A percentile compares a stretch with the other conserved stretches of the same genome.
Evolutionary conservation across 345 rosid species (phyloP).

Genomic region (Erysimum cheiranthoides): DNA sequence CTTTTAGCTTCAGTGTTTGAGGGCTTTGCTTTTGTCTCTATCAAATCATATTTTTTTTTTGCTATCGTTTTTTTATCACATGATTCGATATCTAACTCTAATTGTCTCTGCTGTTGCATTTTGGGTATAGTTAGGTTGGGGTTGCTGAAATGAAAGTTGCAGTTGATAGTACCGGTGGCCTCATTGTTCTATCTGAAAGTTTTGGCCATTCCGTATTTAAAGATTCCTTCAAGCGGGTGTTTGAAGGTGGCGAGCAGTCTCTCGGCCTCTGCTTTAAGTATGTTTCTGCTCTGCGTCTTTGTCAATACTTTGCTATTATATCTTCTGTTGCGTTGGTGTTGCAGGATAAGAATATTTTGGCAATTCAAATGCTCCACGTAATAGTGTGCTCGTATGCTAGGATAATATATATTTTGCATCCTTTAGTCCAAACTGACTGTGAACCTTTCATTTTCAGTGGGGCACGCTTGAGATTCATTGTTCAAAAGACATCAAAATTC

Average conservation of each 20-base stretch:
- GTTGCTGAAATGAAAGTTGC: slow-evolving; percentile 99
- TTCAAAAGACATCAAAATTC: slow-evolving; percentile 94
- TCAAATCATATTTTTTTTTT: slow-evolving; percentile 13
- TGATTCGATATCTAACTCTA: slow-evolving; percentile 38
- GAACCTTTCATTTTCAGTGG: slow-evolving; percentile 60
- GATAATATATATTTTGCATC: slow-evolving; percentile 11
- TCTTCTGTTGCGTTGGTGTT: slow-evolving; percentile 25
- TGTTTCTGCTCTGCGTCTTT: slow-evolving; percentile 46
- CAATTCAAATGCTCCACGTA: slow-evolving; percentile 21
- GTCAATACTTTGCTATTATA: slow-evolving; percentile 15
- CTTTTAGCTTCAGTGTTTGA: slow-evolving; percentile 12
- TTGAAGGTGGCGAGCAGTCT: slow-evolving; percentile 93
- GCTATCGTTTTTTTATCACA: slow-evolving; percentile 2
- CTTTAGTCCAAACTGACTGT: slow-evolving; percentile 20
- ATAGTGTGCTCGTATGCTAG: slow-evolving; percentile 15
- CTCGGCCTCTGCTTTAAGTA: slow-evolving; percentile 96
- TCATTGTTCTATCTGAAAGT: slow-evolving; percentile 95
- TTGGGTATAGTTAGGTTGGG: slow-evolving; percentile 78
- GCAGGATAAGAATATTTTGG: slow-evolving; percentile 19
- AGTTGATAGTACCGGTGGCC: slow-evolving; percentile 97
- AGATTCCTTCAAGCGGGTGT: slow-evolving; percentile 90
- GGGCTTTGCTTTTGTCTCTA: slow-evolving; percentile 18
- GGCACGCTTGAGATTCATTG: slow-evolving; percentile 88
- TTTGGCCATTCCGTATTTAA: slow-evolving; percentile 98
- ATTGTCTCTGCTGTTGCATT: slow-evolving; percentile 47